Evolutionary conservation across 2,329 filamentous ascomycete genomes (phyloP).

Genomic region (Fusarium drepaniforme): DNA sequence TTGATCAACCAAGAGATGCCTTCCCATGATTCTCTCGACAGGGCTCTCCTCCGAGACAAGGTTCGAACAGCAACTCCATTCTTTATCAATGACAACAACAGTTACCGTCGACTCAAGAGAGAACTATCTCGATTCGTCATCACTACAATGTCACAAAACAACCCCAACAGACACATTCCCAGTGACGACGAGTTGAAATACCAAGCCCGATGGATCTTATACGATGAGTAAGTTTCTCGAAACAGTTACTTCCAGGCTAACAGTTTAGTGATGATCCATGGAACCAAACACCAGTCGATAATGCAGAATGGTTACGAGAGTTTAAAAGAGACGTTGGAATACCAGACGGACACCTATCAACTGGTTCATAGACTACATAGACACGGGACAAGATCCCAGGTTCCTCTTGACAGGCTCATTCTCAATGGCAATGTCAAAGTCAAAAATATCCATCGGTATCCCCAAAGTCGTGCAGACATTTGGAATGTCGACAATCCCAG

Average conservation of each 20-base stretch:
- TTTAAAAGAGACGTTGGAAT: slow-evolving; percentile 40
- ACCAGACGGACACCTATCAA: background rate
- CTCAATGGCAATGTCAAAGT: slow-evolving; percentile 87
- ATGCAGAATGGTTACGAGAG: slow-evolving; percentile 35
- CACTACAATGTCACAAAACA: slow-evolving; percentile 36
- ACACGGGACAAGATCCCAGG: slow-evolving; percentile 44
- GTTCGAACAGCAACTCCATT: slow-evolving; percentile 30
- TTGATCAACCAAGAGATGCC: background rate
- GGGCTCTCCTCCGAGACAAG: slow-evolving; percentile 19
- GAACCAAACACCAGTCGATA: slow-evolving; percentile 41
- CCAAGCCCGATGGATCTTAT: slow-evolving; percentile 34
- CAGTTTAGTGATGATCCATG: slow-evolving; percentile 36
- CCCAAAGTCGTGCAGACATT: slow-evolving; percentile 93
- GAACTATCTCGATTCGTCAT: slow-evolving; percentile 34
- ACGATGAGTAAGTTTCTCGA: slow-evolving; percentile 26
- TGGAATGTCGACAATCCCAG: slow-evolving; percentile 90
- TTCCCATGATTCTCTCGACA: slow-evolving; percentile 4
- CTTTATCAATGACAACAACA: slow-evolving; percentile 38
- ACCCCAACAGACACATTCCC: slow-evolving; percentile 33
- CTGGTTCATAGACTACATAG: background rate
- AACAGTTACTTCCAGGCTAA: background rate
- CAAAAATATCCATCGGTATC: slow-evolving; percentile 92
- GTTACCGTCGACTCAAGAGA: slow-evolving; percentile 25
- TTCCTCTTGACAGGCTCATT: slow-evolving; percentile 53
- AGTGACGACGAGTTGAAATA: slow-evolving; percentile 34